Evolutionary conservation across 2,329 filamentous ascomycete species (phyloP).

Genomic region (Trichoderma sp.): DNA sequence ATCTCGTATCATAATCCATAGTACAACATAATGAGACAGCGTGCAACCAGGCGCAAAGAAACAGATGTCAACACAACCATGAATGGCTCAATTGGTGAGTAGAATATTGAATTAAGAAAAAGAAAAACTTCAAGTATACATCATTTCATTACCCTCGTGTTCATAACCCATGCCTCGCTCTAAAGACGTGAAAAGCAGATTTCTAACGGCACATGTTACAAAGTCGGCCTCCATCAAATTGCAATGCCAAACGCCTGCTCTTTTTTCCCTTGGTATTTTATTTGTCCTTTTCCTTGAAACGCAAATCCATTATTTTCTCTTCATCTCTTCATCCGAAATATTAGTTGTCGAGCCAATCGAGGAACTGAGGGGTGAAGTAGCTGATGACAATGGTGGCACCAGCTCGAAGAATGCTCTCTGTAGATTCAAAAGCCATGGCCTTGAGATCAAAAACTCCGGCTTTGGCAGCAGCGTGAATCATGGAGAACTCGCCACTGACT

Average conservation of each 20-base stretch:
- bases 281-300: not conserved
- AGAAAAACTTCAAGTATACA: not conserved
- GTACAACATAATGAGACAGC: not conserved
- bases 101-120: not conserved
- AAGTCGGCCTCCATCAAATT: not conserved
- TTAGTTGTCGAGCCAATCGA: constrained; percentile 62
- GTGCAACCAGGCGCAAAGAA: not conserved
- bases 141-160: not conserved
- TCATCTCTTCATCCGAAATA: not conserved
- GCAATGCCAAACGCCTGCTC: constrained; percentile 3
- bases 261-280: not conserved
- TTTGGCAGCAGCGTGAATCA: constrained; percentile 95
- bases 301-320: not conserved
- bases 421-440: constrained; percentile 90
- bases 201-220: not conserved
- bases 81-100: not conserved
- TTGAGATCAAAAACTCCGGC: constrained; percentile 95
- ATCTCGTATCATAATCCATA: not conserved
- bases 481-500: constrained; percentile 94
- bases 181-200: not conserved
- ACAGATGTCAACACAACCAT: not conserved
- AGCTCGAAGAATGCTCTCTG: constrained; percentile 87
- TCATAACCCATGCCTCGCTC: not conserved
- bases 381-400: constrained; percentile 90
- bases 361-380: constrained; percentile 85